Evolutionary conservation across 139 green algal species (phyloP), one percentile per base, ranked within the genome.

Genomic region (Nannochloris sp.): DNA sequence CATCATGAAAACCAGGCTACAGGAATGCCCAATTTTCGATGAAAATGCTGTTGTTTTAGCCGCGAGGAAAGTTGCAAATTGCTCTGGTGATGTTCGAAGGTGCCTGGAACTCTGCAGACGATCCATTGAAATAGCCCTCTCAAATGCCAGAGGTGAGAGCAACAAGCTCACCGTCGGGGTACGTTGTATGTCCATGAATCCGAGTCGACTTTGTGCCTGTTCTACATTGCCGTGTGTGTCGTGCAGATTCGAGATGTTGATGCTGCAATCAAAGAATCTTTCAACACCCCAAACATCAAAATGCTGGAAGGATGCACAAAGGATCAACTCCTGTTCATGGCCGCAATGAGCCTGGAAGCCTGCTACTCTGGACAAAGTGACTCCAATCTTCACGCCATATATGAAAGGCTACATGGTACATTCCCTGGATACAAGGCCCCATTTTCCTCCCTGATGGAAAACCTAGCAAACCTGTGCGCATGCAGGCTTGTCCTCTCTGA

Each of bases 1-100:
- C 12, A 98, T 98, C 64, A 62, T 96, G 5, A 56, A 53, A 8
- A 63, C 58, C 6, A 82, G 91, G 5, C 78, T 98, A 56, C 45
- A 70, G 11, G 81, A 61, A 6, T 61, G 36, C 20, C 2, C 17
- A 29, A 59, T 65, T 8, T 81, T 89, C 53, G 67, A 87, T 2
- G 33, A 68, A 12, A 58, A 59, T 23, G 77, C 79, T 5, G 50
- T 91, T 11, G 30, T 73, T 9, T 66, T 78, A 44, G 77, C 73
- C 1, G 63, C 70, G 11, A 62, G 79, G 43, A 89, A 87, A 65
- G 79, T 90, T n/a, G 73, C 72, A 23, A 71, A 65, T 33, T 74
- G 65, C 57, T 83, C 81, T 25, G 87, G 87, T 10, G 87, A 95
- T 56, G 76, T 88, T 44, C 77, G 86, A 5, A 78, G 87, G 0